These are phyloP conservation scores for Paramecium caudatum DNA, from an alignment of 73 alveolate species.

Conservation along the genomic window DNA sequence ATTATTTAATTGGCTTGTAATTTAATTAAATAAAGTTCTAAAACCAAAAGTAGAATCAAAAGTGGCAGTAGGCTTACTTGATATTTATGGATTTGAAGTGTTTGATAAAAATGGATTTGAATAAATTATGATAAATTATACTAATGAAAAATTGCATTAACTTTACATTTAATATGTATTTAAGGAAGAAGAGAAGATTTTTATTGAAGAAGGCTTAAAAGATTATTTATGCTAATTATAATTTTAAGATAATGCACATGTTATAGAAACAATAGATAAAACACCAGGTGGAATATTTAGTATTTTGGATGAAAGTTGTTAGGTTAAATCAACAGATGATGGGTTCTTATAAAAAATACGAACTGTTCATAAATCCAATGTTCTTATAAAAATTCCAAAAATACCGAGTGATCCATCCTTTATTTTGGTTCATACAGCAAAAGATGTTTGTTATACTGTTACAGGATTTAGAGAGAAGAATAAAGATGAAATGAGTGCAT, in stretches of 20 bases:
- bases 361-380: slow-evolving; percentile 69
- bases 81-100: slow-evolving; percentile 99
- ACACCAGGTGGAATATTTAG: slow-evolving; percentile 73
- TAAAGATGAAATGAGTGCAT: slow-evolving; percentile 83
- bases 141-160: slow-evolving; percentile 97
- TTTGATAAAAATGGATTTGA: slow-evolving; percentile 96
- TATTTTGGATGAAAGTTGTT: slow-evolving; percentile 69
- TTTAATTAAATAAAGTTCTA: slow-evolving; percentile 57
- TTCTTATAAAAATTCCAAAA: slow-evolving; percentile 58
- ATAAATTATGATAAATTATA: slow-evolving; percentile 95
- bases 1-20: slow-evolving; percentile 93
- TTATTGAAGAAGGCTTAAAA: slow-evolving; percentile 79
- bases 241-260: slow-evolving; percentile 71
- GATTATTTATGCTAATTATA: slow-evolving; percentile 63
- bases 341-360: slow-evolving; percentile 43
- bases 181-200: slow-evolving; percentile 90
- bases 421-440: slow-evolving; percentile 92
- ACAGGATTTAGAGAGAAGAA: slow-evolving; percentile 94
- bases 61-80: slow-evolving; percentile 96
- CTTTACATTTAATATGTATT: slow-evolving; percentile 94
- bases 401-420: slow-evolving; percentile 77
- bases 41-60: slow-evolving; percentile 68
- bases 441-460: slow-evolving; percentile 89
- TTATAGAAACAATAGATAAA: slow-evolving; percentile 67
- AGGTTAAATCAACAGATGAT: slow-evolving; percentile 65